phyloP scores from a whole-genome alignment of 768 basidiomycete species.

The Gloeopeniophorella convolvens region DNA sequence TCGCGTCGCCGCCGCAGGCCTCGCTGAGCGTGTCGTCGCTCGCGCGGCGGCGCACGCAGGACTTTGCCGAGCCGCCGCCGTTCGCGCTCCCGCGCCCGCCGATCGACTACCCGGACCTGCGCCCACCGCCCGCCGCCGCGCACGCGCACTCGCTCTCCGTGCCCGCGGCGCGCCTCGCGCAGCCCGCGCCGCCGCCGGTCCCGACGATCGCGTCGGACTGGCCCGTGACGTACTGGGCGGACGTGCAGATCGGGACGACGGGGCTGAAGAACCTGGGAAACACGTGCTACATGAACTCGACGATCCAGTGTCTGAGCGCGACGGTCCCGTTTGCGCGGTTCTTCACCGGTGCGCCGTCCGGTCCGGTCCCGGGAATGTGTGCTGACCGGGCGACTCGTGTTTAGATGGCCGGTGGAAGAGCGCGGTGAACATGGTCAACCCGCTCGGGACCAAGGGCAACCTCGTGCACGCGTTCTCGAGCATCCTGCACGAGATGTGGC shows the following conservation, averaged over 20 bases:
- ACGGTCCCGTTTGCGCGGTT: constrained; percentile 91
- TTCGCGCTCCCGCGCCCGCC: constrained; percentile 40
- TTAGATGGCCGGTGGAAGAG: constrained; percentile 74
- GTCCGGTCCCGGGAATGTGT: not conserved
- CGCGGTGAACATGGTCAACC: constrained; percentile 80
- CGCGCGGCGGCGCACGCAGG: constrained; percentile 68
- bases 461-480: constrained; percentile 78
- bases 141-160: constrained; percentile 33
- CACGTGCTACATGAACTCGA: constrained; percentile 99
- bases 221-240: constrained; percentile 79
- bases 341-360: constrained; percentile 63
- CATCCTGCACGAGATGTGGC: constrained; percentile 83
- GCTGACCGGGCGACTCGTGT: constrained; percentile 1
- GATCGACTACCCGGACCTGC: constrained; percentile 80
- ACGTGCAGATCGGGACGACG: constrained; percentile 68
- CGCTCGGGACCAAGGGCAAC: constrained; percentile 80
- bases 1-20: constrained; percentile 68
- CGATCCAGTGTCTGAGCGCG: constrained; percentile 92
- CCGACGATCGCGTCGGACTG: constrained; percentile 72
- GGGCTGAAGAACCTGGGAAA: constrained; percentile 95
- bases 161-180: constrained; percentile 29
- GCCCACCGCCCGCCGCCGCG: constrained; percentile 73
- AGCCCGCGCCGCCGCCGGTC: constrained; percentile 52
- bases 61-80: constrained; percentile 70
- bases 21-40: constrained; percentile 77